A percentile compares a stretch with the other conserved stretches of the same genome.
Evolutionary conservation across 805 yeast species (phyloP).

Genomic region (Hanseniaspora taiwanica): DNA sequence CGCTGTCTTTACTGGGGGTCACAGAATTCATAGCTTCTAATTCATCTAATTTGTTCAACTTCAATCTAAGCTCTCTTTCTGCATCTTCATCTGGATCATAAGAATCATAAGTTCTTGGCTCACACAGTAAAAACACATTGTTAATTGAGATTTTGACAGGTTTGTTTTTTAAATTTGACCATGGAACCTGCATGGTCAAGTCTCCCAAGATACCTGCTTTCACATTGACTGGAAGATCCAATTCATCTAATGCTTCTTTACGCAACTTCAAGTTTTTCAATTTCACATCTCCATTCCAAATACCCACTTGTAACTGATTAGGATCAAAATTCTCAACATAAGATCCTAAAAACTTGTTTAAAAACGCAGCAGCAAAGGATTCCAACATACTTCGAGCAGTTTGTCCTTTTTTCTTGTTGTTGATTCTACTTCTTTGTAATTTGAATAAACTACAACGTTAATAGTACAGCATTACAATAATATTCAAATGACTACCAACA

Average conservation of each 20-base stretch:
- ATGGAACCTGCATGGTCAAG: conserved; percentile 83
- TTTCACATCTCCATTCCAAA: conserved; percentile 95
- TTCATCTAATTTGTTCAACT: conserved; percentile 53
- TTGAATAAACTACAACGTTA: not conserved
- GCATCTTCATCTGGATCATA: conserved; percentile 41
- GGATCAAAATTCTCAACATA: conserved; percentile 95
- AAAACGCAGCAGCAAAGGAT: conserved; percentile 23
- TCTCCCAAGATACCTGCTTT: conserved; percentile 84
- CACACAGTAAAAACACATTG: conserved; percentile 72
- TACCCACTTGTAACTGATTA: conserved; percentile 85
- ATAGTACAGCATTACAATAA: no score
- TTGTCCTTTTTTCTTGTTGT: not conserved
- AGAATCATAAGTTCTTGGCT: conserved; percentile 51
- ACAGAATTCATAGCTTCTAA: conserved; percentile 39
- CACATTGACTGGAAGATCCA: conserved; percentile 78
- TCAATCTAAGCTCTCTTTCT: conserved; percentile 50
- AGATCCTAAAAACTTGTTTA: conserved; percentile 24
- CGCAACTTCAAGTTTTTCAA: conserved; percentile 63
- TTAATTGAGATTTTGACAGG: conserved; percentile 84
- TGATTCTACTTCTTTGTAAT: not conserved
- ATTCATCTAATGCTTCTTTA: conserved; percentile 78
- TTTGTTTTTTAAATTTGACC: conserved; percentile 86
- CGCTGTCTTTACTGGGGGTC: conserved; percentile 22
- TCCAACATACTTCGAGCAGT: conserved; percentile 19
- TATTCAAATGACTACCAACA: no score